phyloP scores from a whole-genome alignment of 768 basidiomycete genomes.

The Tremella mesenterica region DNA sequence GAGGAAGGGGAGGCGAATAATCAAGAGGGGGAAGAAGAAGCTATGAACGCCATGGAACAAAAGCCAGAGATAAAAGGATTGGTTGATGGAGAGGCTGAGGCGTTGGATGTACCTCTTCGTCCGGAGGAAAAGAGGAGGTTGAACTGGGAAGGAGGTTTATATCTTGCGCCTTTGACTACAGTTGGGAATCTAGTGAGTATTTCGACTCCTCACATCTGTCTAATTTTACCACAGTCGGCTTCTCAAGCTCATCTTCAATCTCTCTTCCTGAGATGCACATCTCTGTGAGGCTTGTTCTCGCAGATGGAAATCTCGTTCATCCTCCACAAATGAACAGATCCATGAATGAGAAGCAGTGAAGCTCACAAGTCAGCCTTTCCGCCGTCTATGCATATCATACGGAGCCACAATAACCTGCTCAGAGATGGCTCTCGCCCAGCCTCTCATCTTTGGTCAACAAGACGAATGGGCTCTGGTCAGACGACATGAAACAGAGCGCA shows the following conservation, averaged over 20 bases:
- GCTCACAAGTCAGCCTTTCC: slow-evolving; percentile 85
- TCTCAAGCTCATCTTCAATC: not conserved
- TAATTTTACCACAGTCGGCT: not conserved
- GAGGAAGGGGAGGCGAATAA: no score
- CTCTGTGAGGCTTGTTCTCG: not conserved
- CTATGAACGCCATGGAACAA: not conserved
- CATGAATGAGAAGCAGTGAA: no score
- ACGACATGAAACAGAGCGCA: slow-evolving; percentile 73
- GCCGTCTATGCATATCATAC: slow-evolving; percentile 71
- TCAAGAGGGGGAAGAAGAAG: slow-evolving; percentile 10
- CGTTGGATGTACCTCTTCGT: slow-evolving; percentile 57
- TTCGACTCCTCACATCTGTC: not conserved
- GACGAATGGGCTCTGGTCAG: slow-evolving; percentile 93
- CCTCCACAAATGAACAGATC: no score
- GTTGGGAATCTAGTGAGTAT: slow-evolving; percentile 78
- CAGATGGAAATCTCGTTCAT: not conserved
- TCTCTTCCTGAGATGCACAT: not conserved
- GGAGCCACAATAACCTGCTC: slow-evolving; percentile 94
- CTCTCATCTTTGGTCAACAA: slow-evolving; percentile 76
- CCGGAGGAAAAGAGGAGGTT: slow-evolving; percentile 78
- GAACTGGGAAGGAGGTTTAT: slow-evolving; percentile 78
- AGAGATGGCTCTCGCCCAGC: slow-evolving; percentile 92
- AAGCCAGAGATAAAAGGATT: slow-evolving; percentile 18
- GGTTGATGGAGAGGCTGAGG: slow-evolving; percentile 20
- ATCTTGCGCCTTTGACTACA: slow-evolving; percentile 78